These are phyloP conservation scores for Capsella rubella DNA, from an alignment of 441 rosid genomes.

Conservation along the genomic window DNA sequence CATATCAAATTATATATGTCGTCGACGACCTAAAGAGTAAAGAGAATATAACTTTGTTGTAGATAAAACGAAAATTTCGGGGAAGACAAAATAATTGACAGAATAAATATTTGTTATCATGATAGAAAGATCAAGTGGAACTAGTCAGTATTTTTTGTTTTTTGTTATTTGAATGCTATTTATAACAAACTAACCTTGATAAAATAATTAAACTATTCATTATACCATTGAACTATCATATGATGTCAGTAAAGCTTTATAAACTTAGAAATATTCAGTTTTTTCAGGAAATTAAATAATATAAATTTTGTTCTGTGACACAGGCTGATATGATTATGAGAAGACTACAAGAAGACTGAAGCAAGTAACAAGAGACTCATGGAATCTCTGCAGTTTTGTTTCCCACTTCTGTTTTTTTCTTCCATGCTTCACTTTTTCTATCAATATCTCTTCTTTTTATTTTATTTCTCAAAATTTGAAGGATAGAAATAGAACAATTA, in stretches of 20 bases:
- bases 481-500: background rate
- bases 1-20: background rate
- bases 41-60: background rate
- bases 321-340: conserved; percentile 35
- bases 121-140: background rate
- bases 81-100: background rate
- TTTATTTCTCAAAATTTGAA: background rate
- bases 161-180: conserved; percentile 5
- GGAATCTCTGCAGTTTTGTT: conserved; percentile 42
- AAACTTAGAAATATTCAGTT: background rate
- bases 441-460: conserved; percentile 10
- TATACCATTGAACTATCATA: conserved; percentile 8
- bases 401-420: conserved; percentile 41
- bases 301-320: background rate
- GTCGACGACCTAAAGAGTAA: background rate
- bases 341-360: conserved; percentile 46
- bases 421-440: conserved; percentile 24
- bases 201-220: background rate
- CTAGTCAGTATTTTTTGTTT: conserved; percentile 2
- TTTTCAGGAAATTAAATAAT: background rate
- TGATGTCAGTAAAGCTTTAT: conserved; percentile 30
- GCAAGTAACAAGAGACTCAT: conserved; percentile 40
- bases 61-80: background rate
- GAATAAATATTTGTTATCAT: conserved; percentile 15
- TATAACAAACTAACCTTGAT: conserved; percentile 11